phyloP scores from a whole-genome alignment of 2,329 filamentous ascomycete species.

The Aspergillus fischeri region DNA sequence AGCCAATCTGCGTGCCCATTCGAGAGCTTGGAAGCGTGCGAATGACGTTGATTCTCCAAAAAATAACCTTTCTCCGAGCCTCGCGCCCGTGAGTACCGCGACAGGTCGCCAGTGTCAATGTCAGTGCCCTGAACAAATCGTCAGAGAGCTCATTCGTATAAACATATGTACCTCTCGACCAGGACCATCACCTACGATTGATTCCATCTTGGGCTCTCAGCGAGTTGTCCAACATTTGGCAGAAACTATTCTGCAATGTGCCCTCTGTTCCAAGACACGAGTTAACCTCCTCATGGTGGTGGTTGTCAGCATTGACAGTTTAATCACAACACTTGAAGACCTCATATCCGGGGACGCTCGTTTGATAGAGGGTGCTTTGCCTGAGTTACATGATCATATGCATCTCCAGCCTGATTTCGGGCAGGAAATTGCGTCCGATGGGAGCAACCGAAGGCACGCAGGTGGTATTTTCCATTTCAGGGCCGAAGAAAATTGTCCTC shows the following conservation, averaged over 20 bases:
- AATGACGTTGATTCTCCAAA: constrained; percentile 3
- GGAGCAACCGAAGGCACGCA: constrained; percentile 4
- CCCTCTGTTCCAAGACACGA: constrained; percentile 20
- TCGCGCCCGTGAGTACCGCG: background rate
- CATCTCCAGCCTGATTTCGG: constrained; percentile 5
- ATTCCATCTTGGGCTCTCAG: constrained; percentile 24
- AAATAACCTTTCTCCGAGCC: background rate
- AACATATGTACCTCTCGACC: constrained; percentile 14
- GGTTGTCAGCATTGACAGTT: constrained; percentile 27
- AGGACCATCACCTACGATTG: constrained; percentile 19
- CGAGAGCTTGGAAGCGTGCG: background rate
- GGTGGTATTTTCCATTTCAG: constrained; percentile 11
- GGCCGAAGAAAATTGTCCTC: constrained; percentile 21
- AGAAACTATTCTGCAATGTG: constrained; percentile 28
- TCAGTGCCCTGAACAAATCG: constrained; percentile 21
- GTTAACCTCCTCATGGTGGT: constrained; percentile 28
- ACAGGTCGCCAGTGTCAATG: constrained; percentile 12
- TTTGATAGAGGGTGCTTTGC: constrained; percentile 10
- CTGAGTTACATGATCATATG: constrained; percentile 5
- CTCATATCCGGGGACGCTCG: constrained; percentile 14
- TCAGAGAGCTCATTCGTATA: constrained; percentile 20
- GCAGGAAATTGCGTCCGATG: background rate
- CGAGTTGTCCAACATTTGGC: constrained; percentile 24
- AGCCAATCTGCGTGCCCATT: background rate
- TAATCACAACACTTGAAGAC: constrained; percentile 23